Evolutionary conservation across 2,329 filamentous ascomycete species (phyloP).

Genomic region (Fusarium protoensiforme): DNA sequence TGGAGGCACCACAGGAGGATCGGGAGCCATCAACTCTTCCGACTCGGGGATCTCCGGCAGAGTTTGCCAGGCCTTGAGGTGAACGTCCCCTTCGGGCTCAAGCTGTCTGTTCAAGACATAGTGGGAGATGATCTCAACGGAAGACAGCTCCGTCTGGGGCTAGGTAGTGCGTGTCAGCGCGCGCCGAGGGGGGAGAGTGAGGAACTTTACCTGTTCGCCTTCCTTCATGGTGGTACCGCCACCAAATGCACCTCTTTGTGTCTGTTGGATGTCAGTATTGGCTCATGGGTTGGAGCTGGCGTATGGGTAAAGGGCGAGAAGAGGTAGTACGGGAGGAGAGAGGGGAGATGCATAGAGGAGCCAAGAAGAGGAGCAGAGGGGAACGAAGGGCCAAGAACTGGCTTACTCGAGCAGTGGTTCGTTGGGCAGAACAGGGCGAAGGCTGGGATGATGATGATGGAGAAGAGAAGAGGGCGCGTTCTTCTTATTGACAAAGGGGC

Average conservation of each 20-base stretch:
- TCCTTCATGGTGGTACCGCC: background rate
- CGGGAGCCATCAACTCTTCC: constrained; percentile 33
- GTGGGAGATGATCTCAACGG: constrained; percentile 14
- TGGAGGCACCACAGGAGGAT: constrained; percentile 28
- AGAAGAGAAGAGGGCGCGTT: background rate
- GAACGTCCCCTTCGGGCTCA: background rate
- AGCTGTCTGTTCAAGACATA: constrained; percentile 12
- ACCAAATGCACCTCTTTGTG: background rate
- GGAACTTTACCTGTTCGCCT: background rate
- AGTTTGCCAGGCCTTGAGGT: constrained; percentile 21
- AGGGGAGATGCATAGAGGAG: background rate
- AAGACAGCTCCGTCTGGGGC: background rate
- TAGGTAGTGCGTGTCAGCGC: constrained; percentile 3
- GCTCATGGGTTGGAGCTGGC: background rate
- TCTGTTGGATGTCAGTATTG: background rate
- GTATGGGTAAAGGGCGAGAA: background rate
- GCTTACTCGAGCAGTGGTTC: background rate
- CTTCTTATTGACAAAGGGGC: background rate
- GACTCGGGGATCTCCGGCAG: constrained; percentile 40
- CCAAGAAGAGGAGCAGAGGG: background rate
- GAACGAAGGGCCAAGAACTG: background rate
- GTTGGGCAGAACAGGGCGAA: background rate
- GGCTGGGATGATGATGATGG: background rate
- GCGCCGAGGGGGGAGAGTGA: background rate
- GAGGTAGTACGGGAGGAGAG: background rate